A percentile compares a stretch with the other conserved stretches of the same genome.
Evolutionary conservation across 2,329 filamentous ascomycete genomes (phyloP).

Genomic region (Lasiodiplodia gonubiensis): DNA sequence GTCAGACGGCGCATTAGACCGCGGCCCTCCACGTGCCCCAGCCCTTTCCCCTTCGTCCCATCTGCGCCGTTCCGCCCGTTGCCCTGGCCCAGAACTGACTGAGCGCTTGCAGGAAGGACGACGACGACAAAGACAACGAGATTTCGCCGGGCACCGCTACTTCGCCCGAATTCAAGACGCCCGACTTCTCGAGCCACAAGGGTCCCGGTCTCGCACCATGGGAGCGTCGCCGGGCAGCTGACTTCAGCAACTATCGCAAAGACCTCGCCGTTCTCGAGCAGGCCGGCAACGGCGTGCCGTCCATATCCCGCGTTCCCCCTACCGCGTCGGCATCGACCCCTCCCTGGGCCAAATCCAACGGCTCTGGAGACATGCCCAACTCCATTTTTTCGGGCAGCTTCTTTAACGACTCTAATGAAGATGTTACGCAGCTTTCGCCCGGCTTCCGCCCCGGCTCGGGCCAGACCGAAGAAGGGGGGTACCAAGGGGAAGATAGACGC

Average conservation of each 20-base stretch:
- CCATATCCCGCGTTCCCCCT: slow-evolving; percentile 63
- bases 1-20: slow-evolving; percentile 27
- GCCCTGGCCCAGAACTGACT: slow-evolving; percentile 35
- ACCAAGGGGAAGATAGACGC: slow-evolving; percentile 70
- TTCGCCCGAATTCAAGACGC: slow-evolving; percentile 44
- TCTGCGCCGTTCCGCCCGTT: slow-evolving; percentile 8
- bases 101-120: slow-evolving; percentile 34
- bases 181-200: slow-evolving; percentile 42
- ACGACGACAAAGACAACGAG: slow-evolving; percentile 54
- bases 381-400: slow-evolving; percentile 61
- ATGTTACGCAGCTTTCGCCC: slow-evolving; percentile 71
- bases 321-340: slow-evolving; percentile 60
- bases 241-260: slow-evolving; percentile 73
- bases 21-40: slow-evolving; percentile 29
- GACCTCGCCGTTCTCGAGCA: slow-evolving; percentile 72
- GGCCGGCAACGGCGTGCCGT: slow-evolving; percentile 61
- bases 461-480: slow-evolving; percentile 53
- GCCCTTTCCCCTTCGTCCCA: slow-evolving; percentile 3
- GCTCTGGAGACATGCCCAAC: slow-evolving; percentile 47
- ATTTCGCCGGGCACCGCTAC: slow-evolving; percentile 46
- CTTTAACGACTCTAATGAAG: slow-evolving; percentile 78
- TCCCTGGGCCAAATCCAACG: slow-evolving; percentile 56
- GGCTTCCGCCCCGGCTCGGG: slow-evolving; percentile 66
- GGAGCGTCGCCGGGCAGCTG: slow-evolving; percentile 62
- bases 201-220: slow-evolving; percentile 52